Base-by-base conservation (phyloP, 129 eudicot genomes). In the Dittrichia graveolens region DNA sequence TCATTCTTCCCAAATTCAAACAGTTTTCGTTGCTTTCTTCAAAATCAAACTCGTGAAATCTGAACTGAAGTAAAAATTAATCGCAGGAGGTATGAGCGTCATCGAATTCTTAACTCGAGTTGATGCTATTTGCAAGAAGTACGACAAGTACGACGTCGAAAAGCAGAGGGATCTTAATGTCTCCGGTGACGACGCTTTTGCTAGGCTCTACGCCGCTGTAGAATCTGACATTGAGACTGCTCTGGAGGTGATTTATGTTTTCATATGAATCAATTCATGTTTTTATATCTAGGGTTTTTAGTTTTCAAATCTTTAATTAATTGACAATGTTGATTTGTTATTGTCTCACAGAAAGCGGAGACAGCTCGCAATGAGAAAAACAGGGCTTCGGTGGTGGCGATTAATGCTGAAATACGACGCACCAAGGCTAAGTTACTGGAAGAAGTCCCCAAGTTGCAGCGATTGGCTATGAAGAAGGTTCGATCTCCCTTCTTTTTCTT, bases 101-200 rank as follows among this genome's bases (percentile, higher is more conserved):
- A 90, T 95, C 83, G 97, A 95, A 63, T 56, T 95, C 31, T 69
- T 88, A 6, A 95, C 99, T 31, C 87, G 97, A 38, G 99, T 95
- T 6, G 99, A 95, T 4, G 77, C 97, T 78, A 95, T 95, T 81
- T 95, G 97, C 87, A 75, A 91, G 77, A 95, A 90, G 80, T 95
- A 95, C 78, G 96, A 88, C 91, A 90, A 80, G 44, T 90, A 95
- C 87, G 99, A 90, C 83, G 80, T 94, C 73, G 96, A 87, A 5
- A 90, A 87, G 72, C 93, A 77, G 59, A 81, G 85, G 68, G 97
- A 90, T 46, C 92, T 86, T 61, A 88, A 88, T 39, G 69, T 90
- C 79, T 61, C 97, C 73, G 97, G 96, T 67, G 97, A 88, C 70
- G 97, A 94, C 59, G 96, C 97, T 54, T 94, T 94, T 58, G 97